A percentile compares a stretch with the other conserved stretches of the same genome.
Evolutionary conservation across 192 early-diverging fungal genomes (phyloP).

Genomic region (Rhizoclosmatium sp.): DNA sequence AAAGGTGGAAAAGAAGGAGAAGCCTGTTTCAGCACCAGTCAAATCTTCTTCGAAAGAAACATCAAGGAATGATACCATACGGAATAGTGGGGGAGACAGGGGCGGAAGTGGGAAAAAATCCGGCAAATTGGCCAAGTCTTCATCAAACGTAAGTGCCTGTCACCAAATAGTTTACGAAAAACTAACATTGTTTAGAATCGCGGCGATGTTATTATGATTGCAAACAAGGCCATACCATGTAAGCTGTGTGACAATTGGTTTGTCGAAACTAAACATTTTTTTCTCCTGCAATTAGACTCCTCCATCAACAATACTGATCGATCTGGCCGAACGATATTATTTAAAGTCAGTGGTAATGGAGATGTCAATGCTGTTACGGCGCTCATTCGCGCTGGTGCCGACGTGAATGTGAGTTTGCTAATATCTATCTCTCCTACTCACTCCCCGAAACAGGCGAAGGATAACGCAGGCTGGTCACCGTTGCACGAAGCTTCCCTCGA

Average conservation of each 20-base stretch:
- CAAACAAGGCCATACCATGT: slow-evolving; percentile 37
- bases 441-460: slow-evolving; percentile 28
- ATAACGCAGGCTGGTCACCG: slow-evolving; percentile 67
- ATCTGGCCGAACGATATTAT: slow-evolving; percentile 57
- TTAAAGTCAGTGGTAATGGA: slow-evolving; percentile 48
- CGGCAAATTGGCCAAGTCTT: not conserved
- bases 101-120: not conserved
- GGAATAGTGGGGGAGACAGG: not conserved
- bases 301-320: slow-evolving; percentile 53
- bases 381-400: slow-evolving; percentile 58
- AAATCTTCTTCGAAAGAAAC: too few relatives aligned
- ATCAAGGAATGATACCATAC: not conserved
- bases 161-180: too few relatives aligned
- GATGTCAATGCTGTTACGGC: slow-evolving; percentile 48
- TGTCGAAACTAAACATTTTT: not conserved
- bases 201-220: slow-evolving; percentile 31
- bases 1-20: too few relatives aligned
- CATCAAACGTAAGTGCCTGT: too few relatives aligned
- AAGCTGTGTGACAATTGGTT: too few relatives aligned
- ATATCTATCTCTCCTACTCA: not conserved
- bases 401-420: slow-evolving; percentile 39
- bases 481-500: slow-evolving; percentile 63
- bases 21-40: too few relatives aligned
- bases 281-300: slow-evolving; percentile 3
- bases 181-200: slow-evolving; percentile 4